Conservation (phyloP, 768 basidiomycete genomes). For the Mycena leptocephala region DNA sequence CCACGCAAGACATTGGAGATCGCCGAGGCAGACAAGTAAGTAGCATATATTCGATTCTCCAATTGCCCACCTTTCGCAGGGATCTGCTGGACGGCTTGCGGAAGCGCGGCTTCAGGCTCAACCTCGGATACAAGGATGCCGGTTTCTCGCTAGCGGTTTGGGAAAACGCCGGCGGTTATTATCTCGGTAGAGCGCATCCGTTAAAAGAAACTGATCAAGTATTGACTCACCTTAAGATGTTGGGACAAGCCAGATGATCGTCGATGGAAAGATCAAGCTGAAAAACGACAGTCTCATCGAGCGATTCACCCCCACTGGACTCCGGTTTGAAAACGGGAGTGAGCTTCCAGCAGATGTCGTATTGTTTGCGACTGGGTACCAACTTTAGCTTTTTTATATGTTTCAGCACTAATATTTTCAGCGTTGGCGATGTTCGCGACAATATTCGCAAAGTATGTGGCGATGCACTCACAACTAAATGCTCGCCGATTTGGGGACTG, state of each 20-base stretch:
- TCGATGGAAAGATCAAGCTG: slow-evolving; percentile 80
- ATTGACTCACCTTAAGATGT: slow-evolving; percentile 56
- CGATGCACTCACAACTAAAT: slow-evolving; percentile 57
- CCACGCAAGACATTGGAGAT: slow-evolving; percentile 57
- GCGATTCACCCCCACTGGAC: slow-evolving; percentile 58
- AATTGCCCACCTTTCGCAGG: slow-evolving; percentile 41
- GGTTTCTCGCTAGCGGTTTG: slow-evolving; percentile 68
- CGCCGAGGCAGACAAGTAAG: slow-evolving; percentile 71
- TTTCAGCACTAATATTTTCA: slow-evolving; percentile 41
- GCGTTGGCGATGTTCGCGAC: slow-evolving; percentile 61
- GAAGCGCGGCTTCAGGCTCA: slow-evolving; percentile 71
- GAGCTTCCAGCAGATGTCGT: slow-evolving; percentile 68
- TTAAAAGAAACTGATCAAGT: neutral
- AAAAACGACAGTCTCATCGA: slow-evolving; percentile 73
- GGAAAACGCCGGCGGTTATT: slow-evolving; percentile 74
- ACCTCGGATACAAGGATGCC: slow-evolving; percentile 64
- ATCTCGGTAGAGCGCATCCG: slow-evolving; percentile 63
- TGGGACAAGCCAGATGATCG: slow-evolving; percentile 74
- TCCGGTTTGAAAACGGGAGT: slow-evolving; percentile 66
- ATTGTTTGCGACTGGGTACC: slow-evolving; percentile 73
- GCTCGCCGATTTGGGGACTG: slow-evolving; percentile 77
- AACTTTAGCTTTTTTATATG: neutral
- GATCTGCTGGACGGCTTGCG: slow-evolving; percentile 70
- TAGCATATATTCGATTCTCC: neutral
- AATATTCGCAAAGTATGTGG: slow-evolving; percentile 64